Base-by-base conservation (phyloP, 1,284 basidiomycete genomes). In the Phylloboletellus chloephorus region DNA sequence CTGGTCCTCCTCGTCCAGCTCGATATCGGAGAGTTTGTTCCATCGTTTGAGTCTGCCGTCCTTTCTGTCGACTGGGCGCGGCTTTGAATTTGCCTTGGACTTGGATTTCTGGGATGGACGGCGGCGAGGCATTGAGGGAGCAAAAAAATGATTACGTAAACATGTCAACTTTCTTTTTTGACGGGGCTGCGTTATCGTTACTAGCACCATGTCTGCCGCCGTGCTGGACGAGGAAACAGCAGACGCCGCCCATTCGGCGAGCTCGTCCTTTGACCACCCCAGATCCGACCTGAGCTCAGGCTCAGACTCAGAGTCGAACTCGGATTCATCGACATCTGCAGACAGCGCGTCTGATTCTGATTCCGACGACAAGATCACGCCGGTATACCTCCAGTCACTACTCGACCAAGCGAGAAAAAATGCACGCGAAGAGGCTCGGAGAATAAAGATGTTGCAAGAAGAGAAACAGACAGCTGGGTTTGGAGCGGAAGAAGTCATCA, bases 1-100 rank as follows among this genome's bases (percentile, higher is more conserved):
- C 54, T 82, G 70, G 54, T 88, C 85, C 56, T 86, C 82, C 52
- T 79, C 80, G 52, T 88, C 84, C 47, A 83, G 57, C 12, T 79
- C 82, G 41, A 88, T 76, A 52, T 88, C 85, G 2, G 70, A 67
- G 16, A 62, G 53, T 12, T 66, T 78, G 43, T 84, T 71, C 84
- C 84, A 87, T 57, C 74, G 74, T 43, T 71, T 74, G 16, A 82
- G 56, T 48, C 65, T 76, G 21, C 67, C 61, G 24, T 78, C 74
- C 19, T 64, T 68, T 36, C 69, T 71, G 50, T 76, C 67, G 3
- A 75, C 53, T 8, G 69, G 62, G n/a, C 74, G 72, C 1, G 73
- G 65, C 25, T 58, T 60, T 23, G 50, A 37, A n/a, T 15, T n/a
- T n/a, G n/a, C n/a, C n/a, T n/a, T 47, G 1, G 41, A 22, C 31